Evolutionary conservation across 2,329 filamentous ascomycete species (phyloP).

Genomic region (Cordyceps javanica): DNA sequence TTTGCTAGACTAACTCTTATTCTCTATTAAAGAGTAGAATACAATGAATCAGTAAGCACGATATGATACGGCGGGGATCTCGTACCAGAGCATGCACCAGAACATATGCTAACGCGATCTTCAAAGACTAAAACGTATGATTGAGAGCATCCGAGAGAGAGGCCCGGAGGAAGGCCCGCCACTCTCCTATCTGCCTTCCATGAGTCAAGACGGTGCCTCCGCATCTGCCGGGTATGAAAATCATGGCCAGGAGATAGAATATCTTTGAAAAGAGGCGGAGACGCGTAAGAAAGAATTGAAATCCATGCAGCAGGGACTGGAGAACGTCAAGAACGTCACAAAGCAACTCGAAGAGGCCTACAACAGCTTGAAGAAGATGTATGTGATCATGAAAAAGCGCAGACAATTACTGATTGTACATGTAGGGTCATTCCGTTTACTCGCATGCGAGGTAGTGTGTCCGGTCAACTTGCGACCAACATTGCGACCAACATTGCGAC

Average conservation of each 20-base stretch:
- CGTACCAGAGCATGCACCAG: too few species aligned
- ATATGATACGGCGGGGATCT: too few species aligned
- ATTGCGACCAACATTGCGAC: too few species aligned
- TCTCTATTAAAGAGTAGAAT: too few species aligned
- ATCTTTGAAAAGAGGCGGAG: background rate
- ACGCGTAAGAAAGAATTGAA: background rate
- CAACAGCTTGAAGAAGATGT: background rate
- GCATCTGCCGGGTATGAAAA: background rate
- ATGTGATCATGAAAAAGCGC: background rate
- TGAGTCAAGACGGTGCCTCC: background rate
- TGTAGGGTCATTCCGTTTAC: too few species aligned
- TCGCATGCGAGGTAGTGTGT: too few species aligned
- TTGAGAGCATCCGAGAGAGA: background rate
- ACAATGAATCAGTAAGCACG: too few species aligned
- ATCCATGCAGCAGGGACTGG: background rate
- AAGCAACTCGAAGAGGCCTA: background rate
- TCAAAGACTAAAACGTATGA: background rate
- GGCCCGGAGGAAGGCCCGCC: background rate
- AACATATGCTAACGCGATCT: background rate
- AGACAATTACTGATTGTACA: background rate
- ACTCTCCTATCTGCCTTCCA: background rate
- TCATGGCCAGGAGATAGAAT: background rate
- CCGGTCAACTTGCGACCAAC: too few species aligned
- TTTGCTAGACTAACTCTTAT: too few species aligned
- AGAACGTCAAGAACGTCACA: background rate